A percentile compares a stretch with the other conserved stretches of the same genome.
Conservation (phyloP, 352 stramenopile species). For the Phytopythium cucurbitacearum region DNA sequence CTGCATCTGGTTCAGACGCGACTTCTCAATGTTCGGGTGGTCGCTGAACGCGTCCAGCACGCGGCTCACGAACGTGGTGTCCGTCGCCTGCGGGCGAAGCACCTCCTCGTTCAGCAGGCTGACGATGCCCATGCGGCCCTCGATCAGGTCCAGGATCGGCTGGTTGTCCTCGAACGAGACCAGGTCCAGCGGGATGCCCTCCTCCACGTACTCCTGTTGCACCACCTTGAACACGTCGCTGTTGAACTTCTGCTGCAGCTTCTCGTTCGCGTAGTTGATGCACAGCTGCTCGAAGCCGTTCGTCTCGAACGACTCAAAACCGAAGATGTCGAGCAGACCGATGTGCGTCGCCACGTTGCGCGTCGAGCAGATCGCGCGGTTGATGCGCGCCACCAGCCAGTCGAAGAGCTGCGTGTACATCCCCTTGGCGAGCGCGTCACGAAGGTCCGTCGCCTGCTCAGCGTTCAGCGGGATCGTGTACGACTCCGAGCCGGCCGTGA, state of each 20-base stretch:
- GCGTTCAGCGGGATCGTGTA: slow-evolving; percentile 90
- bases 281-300: slow-evolving; percentile 90
- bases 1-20: slow-evolving; percentile 75
- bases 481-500: slow-evolving; percentile 91
- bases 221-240: slow-evolving; percentile 94
- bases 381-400: slow-evolving; percentile 92
- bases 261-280: slow-evolving; percentile 92
- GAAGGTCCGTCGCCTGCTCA: slow-evolving; percentile 86
- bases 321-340: slow-evolving; percentile 94
- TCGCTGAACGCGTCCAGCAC: slow-evolving; percentile 70
- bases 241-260: slow-evolving; percentile 90
- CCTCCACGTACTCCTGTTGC: slow-evolving; percentile 92
- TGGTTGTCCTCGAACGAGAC: slow-evolving; percentile 92
- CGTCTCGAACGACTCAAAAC: slow-evolving; percentile 92
- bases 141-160: slow-evolving; percentile 87
- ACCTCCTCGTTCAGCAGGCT: slow-evolving; percentile 95
- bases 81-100: slow-evolving; percentile 78
- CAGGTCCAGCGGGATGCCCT: slow-evolving; percentile 83
- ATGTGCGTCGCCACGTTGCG: slow-evolving; percentile 80
- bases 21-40: slow-evolving; percentile 84
- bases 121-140: slow-evolving; percentile 87
- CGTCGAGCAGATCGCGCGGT: slow-evolving; percentile 77
- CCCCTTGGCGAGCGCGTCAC: slow-evolving; percentile 95
- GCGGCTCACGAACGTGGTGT: slow-evolving; percentile 83
- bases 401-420: slow-evolving; percentile 96